Evolutionary conservation across 345 rosid species (phyloP), one percentile per base, ranked within the genome.

Genomic region (Sonneratia caseolaris): DNA sequence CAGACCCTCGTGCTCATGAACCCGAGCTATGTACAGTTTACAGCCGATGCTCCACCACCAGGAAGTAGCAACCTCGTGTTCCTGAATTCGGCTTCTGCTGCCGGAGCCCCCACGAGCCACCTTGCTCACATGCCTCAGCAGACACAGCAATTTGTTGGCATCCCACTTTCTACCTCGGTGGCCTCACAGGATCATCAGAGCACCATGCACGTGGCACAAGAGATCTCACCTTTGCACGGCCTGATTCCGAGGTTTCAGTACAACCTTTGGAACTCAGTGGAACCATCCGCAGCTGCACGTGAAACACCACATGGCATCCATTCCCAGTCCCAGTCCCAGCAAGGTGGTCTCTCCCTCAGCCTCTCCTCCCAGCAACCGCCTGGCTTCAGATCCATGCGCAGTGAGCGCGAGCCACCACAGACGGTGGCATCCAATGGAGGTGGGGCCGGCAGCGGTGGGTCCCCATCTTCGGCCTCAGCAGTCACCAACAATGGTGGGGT

Each of bases 1-100:
- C 99, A 95, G 70, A 95, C 97, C 71, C 95, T 94, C 42, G 81
- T 91, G n/a, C 92, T 94, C 71, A 94, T 91, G 98, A 94, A 94
- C 84, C 98, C 98, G 68, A 79, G 88, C 43, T 95, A 95, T 76
- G 96, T 90, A 74, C 97, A 88, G 68, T 90, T 88, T 82, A 79
- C 96, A 79, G 77, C 93, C 76, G 73, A 79, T 68, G 82, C 87
- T n/a, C 83, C 86, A 13, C 84, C 84, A 56, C 73, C 84, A 3
- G 61, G 79, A 70, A 4, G 73, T 76, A 10, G 72, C 82, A 86
- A 83, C 81, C 78, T 85, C 38, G 49, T 86, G 56, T 81, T 85
- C 77, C 83, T 85, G 72, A 89, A 89, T 83, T 79, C 91, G 21
- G 77, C 86, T 19, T 72, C 80, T 49, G 77, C 75, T 48, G 51